Evolutionary conservation across 78 protist genomes (phyloP).

Genomic region (Chrysochromulina parva): DNA sequence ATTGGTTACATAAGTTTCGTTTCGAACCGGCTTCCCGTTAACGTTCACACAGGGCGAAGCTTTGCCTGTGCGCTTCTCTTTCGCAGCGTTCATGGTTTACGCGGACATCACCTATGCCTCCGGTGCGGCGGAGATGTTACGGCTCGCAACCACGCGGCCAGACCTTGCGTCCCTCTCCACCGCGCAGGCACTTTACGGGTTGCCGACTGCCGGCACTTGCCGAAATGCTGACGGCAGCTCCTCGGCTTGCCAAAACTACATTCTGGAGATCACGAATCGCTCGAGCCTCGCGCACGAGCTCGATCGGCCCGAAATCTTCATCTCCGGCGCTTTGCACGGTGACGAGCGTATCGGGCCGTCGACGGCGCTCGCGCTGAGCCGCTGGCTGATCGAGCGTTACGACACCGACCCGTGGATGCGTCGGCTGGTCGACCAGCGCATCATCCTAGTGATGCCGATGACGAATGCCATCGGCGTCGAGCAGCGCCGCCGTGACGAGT

Average conservation of each 20-base stretch:
- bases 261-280: neutral
- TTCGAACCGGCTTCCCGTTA: too few species aligned
- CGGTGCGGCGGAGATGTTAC: neutral
- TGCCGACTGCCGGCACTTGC: neutral
- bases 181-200: neutral
- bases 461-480: conserved; percentile 11
- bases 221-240: neutral
- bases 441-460: conserved; percentile 4
- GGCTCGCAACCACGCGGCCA: neutral
- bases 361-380: neutral
- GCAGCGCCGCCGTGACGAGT: neutral
- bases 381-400: neutral
- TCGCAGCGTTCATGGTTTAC: neutral
- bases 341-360: neutral
- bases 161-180: neutral
- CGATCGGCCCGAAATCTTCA: neutral
- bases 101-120: neutral
- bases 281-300: neutral
- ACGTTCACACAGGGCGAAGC: too few species aligned
- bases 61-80: too few species aligned
- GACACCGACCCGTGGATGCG: conserved; percentile 3
- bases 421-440: conserved; percentile 17
- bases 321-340: conserved; percentile 18
- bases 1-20: too few species aligned
- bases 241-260: neutral